Evolutionary conservation across 352 stramenopile genomes (phyloP).

Genomic region (Pythium dissotocum): DNA sequence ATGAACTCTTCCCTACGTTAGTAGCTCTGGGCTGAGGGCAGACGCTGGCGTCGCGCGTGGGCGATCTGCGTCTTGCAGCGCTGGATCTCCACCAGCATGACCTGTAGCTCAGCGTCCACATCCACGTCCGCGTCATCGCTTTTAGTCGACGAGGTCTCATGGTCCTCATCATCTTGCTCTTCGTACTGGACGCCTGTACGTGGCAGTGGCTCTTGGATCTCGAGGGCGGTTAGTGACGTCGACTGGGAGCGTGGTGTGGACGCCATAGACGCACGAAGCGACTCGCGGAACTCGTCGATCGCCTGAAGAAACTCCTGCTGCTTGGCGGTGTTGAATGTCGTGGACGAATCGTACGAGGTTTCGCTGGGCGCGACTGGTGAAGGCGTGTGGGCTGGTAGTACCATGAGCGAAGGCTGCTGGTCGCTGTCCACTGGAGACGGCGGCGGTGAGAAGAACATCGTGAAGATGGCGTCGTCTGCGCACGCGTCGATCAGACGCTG

Average conservation of each 20-base stretch:
- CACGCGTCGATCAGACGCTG: slow-evolving; percentile 13
- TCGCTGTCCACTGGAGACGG: not conserved
- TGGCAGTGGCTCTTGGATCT: not conserved
- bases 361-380: not conserved
- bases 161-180: not conserved
- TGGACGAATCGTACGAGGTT: not conserved
- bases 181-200: not conserved
- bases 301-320: slow-evolving; percentile 46
- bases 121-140: slow-evolving; percentile 1
- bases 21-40: not conserved
- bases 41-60: not conserved
- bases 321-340: slow-evolving; percentile 16
- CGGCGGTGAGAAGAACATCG: slow-evolving; percentile 9
- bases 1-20: not conserved
- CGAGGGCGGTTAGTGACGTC: not conserved
- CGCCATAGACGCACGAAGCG: slow-evolving; percentile 27
- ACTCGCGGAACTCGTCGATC: slow-evolving; percentile 50
- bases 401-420: not conserved
- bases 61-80: slow-evolving; percentile 30
- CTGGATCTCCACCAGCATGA: slow-evolving; percentile 35
- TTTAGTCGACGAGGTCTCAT: not conserved
- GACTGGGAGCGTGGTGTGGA: not conserved
- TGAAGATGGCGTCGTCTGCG: slow-evolving; percentile 16
- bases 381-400: not conserved
- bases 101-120: slow-evolving; percentile 30